A percentile compares a stretch with the other conserved stretches of the same genome.
These are phyloP conservation scores for Rubroboletus satanas DNA, from an alignment of 768 basidiomycete genomes.

Conservation along the genomic window DNA sequence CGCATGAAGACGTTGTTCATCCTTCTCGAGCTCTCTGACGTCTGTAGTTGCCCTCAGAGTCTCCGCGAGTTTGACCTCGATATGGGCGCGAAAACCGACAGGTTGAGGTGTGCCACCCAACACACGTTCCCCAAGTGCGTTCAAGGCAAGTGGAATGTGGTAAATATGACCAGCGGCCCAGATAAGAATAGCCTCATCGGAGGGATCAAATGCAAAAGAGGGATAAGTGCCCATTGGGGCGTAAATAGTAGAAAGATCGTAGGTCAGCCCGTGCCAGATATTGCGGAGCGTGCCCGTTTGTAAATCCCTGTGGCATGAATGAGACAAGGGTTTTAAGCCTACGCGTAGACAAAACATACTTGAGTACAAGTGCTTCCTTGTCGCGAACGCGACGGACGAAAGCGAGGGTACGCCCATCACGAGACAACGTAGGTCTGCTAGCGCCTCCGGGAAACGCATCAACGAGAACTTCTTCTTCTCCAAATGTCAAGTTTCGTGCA, in stretches of 20 bases:
- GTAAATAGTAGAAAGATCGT: constrained; percentile 59
- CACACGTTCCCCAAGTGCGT: constrained; percentile 47
- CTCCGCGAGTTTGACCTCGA: constrained; percentile 62
- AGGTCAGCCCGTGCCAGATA: constrained; percentile 65
- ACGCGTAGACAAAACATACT: constrained; percentile 39
- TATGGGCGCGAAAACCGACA: constrained; percentile 58
- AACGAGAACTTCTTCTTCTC: constrained; percentile 49
- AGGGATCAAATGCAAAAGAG: constrained; percentile 55
- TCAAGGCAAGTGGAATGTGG: constrained; percentile 46
- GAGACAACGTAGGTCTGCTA: constrained; percentile 65
- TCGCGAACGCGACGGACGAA: constrained; percentile 73
- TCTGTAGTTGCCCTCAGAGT: constrained; percentile 49
- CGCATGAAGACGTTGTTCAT: constrained; percentile 54
- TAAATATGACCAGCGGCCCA: constrained; percentile 75
- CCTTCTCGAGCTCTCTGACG: constrained; percentile 50
- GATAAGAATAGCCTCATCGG: constrained; percentile 46
- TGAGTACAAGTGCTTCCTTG: constrained; percentile 68
- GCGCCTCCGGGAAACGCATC: constrained; percentile 65
- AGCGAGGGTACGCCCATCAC: constrained; percentile 64
- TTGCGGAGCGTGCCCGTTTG: constrained; percentile 60
- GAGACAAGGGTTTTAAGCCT: background rate
- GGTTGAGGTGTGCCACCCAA: constrained; percentile 38
- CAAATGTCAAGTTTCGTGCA: constrained; percentile 57
- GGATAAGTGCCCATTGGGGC: constrained; percentile 82
- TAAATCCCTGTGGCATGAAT: constrained; percentile 48